A percentile compares a stretch with the other conserved stretches of the same genome.
Evolutionary conservation across 352 stramenopile species (phyloP).

Genomic region (Pythium volutum): DNA sequence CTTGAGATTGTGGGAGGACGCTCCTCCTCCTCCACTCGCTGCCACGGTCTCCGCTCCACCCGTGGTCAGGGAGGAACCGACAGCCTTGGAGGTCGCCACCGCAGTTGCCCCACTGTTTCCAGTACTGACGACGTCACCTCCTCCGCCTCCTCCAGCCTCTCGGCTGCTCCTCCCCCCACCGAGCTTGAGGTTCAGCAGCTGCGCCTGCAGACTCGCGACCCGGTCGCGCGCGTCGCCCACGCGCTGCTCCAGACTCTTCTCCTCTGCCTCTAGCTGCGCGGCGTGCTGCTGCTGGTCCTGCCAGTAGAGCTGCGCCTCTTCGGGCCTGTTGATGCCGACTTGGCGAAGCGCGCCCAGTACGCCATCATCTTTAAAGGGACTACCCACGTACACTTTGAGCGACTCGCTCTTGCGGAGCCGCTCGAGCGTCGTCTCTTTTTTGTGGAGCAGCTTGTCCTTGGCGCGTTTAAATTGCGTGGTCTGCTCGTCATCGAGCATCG

Average conservation of each 20-base stretch:
- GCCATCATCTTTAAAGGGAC: conserved; percentile 68
- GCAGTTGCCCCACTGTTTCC: neutral
- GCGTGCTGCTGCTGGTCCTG: conserved; percentile 76
- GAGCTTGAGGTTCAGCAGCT: conserved; percentile 75
- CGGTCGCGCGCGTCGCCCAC: conserved; percentile 60
- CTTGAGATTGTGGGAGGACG: conserved; percentile 49
- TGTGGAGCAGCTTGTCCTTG: conserved; percentile 76
- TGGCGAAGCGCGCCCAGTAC: conserved; percentile 68
- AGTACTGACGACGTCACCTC: neutral
- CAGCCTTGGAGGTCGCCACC: neutral
- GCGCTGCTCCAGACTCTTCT: conserved; percentile 54
- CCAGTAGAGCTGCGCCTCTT: conserved; percentile 73
- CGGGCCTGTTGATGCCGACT: conserved; percentile 74
- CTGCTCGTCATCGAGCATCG: conserved; percentile 23
- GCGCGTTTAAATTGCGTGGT: conserved; percentile 45
- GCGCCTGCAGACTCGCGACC: conserved; percentile 48
- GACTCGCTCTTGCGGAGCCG: conserved; percentile 56
- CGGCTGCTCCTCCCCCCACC: conserved; percentile 26
- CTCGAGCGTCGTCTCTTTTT: conserved; percentile 58
- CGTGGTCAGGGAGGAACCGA: neutral
- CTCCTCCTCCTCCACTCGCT: neutral
- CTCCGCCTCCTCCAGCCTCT: neutral
- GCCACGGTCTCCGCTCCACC: neutral
- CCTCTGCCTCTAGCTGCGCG: conserved; percentile 60
- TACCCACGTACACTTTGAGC: conserved; percentile 69